Evolutionary conservation across 2,329 filamentous ascomycete genomes (phyloP), one percentile per base, ranked within the genome.

Genomic region (Graphiopsis chlorocephala): DNA sequence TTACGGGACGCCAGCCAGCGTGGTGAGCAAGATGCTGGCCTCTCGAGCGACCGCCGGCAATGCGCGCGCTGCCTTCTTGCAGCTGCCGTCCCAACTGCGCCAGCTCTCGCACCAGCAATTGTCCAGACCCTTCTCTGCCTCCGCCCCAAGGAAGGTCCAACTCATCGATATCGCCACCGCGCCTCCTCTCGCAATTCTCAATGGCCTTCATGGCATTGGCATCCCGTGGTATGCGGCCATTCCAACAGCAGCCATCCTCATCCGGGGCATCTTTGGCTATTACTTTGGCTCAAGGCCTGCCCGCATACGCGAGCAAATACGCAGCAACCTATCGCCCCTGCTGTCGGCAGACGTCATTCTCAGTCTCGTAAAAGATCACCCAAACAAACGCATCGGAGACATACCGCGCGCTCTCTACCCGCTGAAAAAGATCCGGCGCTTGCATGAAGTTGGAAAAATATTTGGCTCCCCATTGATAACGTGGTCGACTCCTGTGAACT

Each of bases 141-240:
- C 72, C 2, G 28, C 69, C 20, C 47, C 66, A 4, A 66, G 66
- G 25, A 64, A 64, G 31, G 15, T 47, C 3, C 38, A 58, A 17
- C 28, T 67, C 8, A 50, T 65, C 6, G 66, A 69, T n/a, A 59
- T 59, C 58, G 35, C 63, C 35, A 64, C 61, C 15, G 56, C n/a
- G 23, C 56, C 14, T 70, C 71, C 25, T 63, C 64, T 14, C 11
- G 58, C 61, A 33, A 25, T 72, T 17, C 66, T 77, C 56, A 68
- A 75, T 61, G 53, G 29, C 38, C 33, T 76, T 5, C 74, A 77
- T 59, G 42, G 48, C 26, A 52, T 63, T 38, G 71, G 74, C n/a
- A 57, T 76, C 12, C 73, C 75, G 12, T 77, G 74, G 74, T 75
- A 61, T 20, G 72, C 71, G 14, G 72, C 66, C 31, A 65, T 77